Base-by-base conservation (phyloP, 257 asterid genomes). In the Solanum bukasovii region DNA sequence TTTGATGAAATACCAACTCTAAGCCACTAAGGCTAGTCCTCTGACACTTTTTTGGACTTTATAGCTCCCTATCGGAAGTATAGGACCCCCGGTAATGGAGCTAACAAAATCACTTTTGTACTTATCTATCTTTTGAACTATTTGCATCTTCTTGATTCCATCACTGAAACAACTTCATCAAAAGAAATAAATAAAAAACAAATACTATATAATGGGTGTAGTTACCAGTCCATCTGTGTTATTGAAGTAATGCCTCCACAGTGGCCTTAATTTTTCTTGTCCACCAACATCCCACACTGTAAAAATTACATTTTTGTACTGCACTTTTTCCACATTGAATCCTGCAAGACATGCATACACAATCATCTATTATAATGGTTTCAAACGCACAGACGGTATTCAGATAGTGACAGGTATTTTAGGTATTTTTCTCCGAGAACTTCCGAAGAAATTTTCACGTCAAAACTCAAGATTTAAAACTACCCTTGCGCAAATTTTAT, bases 221-320 rank as follows among this genome's bases (percentile, higher is more conserved):
- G 31, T 49, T 82, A 96, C 99, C 95, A 96, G 94, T 86, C 98
- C 99, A 92, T 96, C 98, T 49, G 99, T 94, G 91, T 95, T 95
- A 89, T 93, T 94, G 86, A 96, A 96, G 92, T 96, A 96, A 92
- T 96, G 99, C 90, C 98, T 95, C 99, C 99, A 96, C 70, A 96
- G 92, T 88, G 99, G 99, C 90, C 99, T 93, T 88, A 95, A 87
- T 90, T 95, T 96, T 91, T 95, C 98, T 89, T 96, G 99, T 18
- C 99, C 99, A 31, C 98, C 99, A 83, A 96, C 98, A 92, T 96
- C 99, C 99, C 98, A 95, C 90, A 96, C 99, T 18, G 99, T 96
- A 91, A 96, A 96, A 42, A 94, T 87, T 87, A 94, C 98, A 89
- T 96, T 96, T 89, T 96, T 96, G 88, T 96, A 96, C 88, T 96